phyloP scores from a whole-genome alignment of 768 basidiomycete genomes.

The Macrolepiota fuliginosa region DNA sequence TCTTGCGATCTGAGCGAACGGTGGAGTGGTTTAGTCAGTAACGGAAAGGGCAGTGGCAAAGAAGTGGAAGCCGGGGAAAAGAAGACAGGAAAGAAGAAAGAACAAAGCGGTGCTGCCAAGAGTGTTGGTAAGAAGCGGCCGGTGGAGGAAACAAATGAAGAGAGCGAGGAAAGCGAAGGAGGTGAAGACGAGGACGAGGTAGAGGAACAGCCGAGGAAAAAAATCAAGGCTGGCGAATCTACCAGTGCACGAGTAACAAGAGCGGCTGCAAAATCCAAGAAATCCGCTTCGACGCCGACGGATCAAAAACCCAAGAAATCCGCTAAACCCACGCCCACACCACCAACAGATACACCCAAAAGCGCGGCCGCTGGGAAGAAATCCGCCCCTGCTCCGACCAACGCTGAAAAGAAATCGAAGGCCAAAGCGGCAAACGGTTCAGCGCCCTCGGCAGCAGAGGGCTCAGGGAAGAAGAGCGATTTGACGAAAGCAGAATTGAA shows the following conservation, averaged over 20 bases:
- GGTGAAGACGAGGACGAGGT: constrained; percentile 23
- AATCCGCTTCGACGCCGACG: constrained; percentile 13
- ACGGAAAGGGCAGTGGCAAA: constrained; percentile 21
- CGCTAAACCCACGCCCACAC: constrained; percentile 13
- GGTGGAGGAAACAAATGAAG: constrained; percentile 15
- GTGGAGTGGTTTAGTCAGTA: constrained; percentile 49
- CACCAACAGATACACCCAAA: background rate
- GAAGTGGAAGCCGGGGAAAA: constrained; percentile 20
- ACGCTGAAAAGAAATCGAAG: background rate
- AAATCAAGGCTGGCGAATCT: constrained; percentile 44
- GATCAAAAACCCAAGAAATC: constrained; percentile 21
- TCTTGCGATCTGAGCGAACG: constrained; percentile 69
- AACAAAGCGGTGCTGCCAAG: background rate
- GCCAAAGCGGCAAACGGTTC: constrained; percentile 8
- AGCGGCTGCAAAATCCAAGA: constrained; percentile 20
- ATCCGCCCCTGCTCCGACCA: background rate
- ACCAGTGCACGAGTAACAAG: constrained; percentile 16
- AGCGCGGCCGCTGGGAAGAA: background rate
- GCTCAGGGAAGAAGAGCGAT: constrained; percentile 12
- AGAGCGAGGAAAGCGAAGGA: constrained; percentile 14
- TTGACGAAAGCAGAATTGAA: constrained; percentile 48
- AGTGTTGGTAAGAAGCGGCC: background rate
- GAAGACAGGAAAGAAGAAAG: background rate
- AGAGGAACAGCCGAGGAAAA: constrained; percentile 35
- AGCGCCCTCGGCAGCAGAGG: constrained; percentile 15